These are phyloP conservation scores for Euphorbia tirucalli DNA, from an alignment of 345 rosid genomes.

Conservation along the genomic window DNA sequence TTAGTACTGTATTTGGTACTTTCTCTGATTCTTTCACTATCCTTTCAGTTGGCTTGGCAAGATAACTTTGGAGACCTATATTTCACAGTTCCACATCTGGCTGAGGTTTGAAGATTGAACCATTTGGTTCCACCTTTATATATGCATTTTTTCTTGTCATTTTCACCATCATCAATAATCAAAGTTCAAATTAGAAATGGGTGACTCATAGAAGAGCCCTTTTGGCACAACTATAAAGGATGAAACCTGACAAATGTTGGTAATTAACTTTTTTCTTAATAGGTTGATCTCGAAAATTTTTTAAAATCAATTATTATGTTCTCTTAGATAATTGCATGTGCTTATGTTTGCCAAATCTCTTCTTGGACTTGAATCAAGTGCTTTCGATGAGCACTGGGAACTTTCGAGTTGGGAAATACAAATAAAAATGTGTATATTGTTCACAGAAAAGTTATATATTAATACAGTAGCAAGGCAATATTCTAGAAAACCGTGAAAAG, in stretches of 20 bases:
- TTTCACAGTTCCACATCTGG: constrained; percentile 98
- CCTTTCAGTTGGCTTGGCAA: constrained; percentile 88
- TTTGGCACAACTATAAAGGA: not conserved
- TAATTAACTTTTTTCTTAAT: not conserved
- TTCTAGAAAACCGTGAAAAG: too few relatives aligned
- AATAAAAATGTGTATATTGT: not conserved
- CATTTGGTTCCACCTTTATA: not conserved
- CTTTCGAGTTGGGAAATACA: not conserved
- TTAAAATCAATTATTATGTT: not conserved
- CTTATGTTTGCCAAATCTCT: not conserved
- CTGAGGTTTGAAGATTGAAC: constrained; percentile 59
- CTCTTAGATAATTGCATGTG: not conserved
- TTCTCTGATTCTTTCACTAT: constrained; percentile 15
- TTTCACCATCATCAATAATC: not conserved
- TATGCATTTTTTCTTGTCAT: not conserved
- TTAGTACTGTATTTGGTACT: constrained; percentile 3
- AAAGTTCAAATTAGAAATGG: not conserved
- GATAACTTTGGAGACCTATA: constrained; percentile 88
- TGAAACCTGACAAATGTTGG: not conserved
- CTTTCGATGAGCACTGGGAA: not conserved
- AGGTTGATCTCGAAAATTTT: not conserved
- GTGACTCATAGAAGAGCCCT: not conserved
- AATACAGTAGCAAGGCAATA: not conserved
- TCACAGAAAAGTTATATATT: not conserved
- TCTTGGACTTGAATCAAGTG: not conserved